Evolutionary conservation across 768 basidiomycete species (phyloP).

Genomic region (Psilocybe cubensis): DNA sequence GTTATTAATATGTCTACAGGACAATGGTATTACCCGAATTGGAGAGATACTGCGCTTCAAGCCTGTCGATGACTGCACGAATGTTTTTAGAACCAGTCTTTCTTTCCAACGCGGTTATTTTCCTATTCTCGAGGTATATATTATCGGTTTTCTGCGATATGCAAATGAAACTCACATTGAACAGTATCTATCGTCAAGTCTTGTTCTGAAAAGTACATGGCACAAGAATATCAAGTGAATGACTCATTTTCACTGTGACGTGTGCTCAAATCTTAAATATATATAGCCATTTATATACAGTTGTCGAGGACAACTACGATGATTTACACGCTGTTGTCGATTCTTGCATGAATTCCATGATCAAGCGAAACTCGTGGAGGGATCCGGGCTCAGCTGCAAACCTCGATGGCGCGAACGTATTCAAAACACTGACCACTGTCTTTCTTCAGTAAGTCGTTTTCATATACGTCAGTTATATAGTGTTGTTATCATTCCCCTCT

Average conservation of each 20-base stretch:
- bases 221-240: slow-evolving; percentile 50
- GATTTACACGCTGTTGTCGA: slow-evolving; percentile 43
- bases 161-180: background rate
- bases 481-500: background rate
- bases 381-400: slow-evolving; percentile 21
- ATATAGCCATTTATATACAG: slow-evolving; percentile 46
- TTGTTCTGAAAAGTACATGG: slow-evolving; percentile 59
- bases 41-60: slow-evolving; percentile 47
- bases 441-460: slow-evolving; percentile 51
- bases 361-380: slow-evolving; percentile 40
- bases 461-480: slow-evolving; percentile 9
- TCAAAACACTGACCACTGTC: slow-evolving; percentile 49
- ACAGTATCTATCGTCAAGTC: slow-evolving; percentile 62
- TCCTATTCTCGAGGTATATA: slow-evolving; percentile 50
- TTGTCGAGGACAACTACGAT: slow-evolving; percentile 49
- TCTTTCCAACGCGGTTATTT: slow-evolving; percentile 51
- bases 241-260: background rate
- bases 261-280: background rate
- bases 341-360: slow-evolving; percentile 37
- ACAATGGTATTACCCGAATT: slow-evolving; percentile 52
- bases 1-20: slow-evolving; percentile 29
- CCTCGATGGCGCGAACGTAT: slow-evolving; percentile 40
- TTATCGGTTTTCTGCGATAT: background rate
- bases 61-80: slow-evolving; percentile 41
- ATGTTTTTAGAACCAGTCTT: slow-evolving; percentile 37